Base-by-base conservation (phyloP, 177 flowering plant genomes). In the Vitis hybrid region DNA sequence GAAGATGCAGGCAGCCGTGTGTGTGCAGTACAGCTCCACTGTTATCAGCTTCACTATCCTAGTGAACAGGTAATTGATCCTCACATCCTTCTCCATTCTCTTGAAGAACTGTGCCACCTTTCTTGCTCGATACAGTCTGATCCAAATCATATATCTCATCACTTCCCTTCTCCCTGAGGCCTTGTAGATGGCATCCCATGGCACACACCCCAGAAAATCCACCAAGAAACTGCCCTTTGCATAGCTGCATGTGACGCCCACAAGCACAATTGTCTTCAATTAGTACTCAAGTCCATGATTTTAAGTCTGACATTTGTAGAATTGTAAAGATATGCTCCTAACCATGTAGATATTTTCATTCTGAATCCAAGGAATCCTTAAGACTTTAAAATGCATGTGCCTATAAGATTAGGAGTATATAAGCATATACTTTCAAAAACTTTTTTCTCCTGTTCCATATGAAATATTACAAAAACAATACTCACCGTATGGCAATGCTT, bases 1-100 rank as follows among this genome's bases (percentile, higher is more conserved):
- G 72, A 91, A 93, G 66, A 93, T 86, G 80, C 95, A 91, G 12
- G 98, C 97, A 7, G 97, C 97, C 0, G 97, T 90, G 63, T 93
- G 98, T 2, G 98, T 88, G 75, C 95, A 93, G 26, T 91, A 93
- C 7, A 93, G 78, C 66, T 91, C 98, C 16, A 93, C 98, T 14
- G 66, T 75, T 29, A 90, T 77, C 50, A 91, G 94, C 50, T 93
- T 93, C 31, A 87, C 68, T 29, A 91, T 93, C 78, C 98, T 83
- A 1, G 92, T 86, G 59, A 91, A 88, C 45, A 84, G 73, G 70
- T 91, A 93, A 59, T 87, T 93, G 71, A 93, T 85, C 19, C 98
- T 74, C 50, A 85, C 90, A 76, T 93, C 91, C 78, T 88, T 91
- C 81, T 93, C 97, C 88, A 93, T 61, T 29, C 69, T 77, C 26